phyloP scores from a whole-genome alignment of 1,139 yeast genomes.

The Geotrichum reessii region DNA sequence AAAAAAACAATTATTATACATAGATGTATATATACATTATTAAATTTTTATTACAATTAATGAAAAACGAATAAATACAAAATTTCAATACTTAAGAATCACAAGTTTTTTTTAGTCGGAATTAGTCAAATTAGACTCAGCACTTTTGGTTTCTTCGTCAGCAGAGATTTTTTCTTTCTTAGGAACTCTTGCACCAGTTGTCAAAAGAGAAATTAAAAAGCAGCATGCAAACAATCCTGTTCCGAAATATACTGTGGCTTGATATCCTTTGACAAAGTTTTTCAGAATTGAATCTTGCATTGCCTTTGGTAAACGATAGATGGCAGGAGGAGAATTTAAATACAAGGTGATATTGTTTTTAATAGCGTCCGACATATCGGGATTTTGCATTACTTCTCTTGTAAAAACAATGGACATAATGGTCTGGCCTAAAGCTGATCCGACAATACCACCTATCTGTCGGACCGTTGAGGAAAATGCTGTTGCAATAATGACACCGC shows the following conservation, averaged over 20 bases:
- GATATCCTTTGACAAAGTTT: constrained; percentile 26
- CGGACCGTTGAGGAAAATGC: constrained; percentile 46
- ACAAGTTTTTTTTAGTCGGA: not conserved
- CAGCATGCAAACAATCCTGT: constrained; percentile 22
- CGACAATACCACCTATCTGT: constrained; percentile 47
- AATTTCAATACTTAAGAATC: too few relatives aligned
- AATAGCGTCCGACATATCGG: not conserved
- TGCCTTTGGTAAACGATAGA: not conserved
- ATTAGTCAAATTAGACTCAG: too few relatives aligned
- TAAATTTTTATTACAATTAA: too few relatives aligned
- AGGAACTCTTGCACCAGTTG: constrained; percentile 26
- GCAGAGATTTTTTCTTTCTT: not conserved
- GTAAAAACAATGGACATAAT: constrained; percentile 39
- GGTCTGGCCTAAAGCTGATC: constrained; percentile 46
- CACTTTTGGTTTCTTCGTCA: not conserved
- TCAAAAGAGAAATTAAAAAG: constrained; percentile 21
- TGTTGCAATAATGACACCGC: constrained; percentile 49
- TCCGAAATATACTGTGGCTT: constrained; percentile 25
- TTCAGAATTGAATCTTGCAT: not conserved
- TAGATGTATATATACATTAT: too few relatives aligned
- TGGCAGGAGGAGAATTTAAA: not conserved
- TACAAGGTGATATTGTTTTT: not conserved
- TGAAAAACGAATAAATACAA: too few relatives aligned
- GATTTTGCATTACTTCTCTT: not conserved
- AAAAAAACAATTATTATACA: too few relatives aligned